These are phyloP conservation scores for Kurtzmaniella fragi DNA, from an alignment of 805 yeast genomes.

Conservation along the genomic window DNA sequence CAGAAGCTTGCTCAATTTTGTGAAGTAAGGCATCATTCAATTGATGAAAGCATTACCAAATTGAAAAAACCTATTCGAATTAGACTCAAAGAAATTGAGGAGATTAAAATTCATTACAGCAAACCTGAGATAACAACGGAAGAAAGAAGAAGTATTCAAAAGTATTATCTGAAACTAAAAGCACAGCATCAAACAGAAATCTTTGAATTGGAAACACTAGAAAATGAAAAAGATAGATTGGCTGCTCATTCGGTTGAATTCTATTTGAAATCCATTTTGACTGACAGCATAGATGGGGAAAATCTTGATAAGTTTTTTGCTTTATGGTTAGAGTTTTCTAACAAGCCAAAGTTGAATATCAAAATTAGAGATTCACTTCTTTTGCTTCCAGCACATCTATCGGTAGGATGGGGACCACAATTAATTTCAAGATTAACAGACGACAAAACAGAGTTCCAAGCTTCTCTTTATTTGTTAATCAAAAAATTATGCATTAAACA, in stretches of 20 bases:
- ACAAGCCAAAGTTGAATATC: conserved; percentile 38
- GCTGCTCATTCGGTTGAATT: conserved; percentile 51
- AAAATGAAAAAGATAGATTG: conserved; percentile 36
- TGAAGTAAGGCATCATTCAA: conserved; percentile 44
- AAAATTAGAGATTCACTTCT: conserved; percentile 33
- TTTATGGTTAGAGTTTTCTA: conserved; percentile 69
- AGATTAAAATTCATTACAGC: conserved; percentile 41
- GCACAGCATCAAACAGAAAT: conserved; percentile 47
- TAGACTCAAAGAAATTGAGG: conserved; percentile 45
- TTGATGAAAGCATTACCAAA: conserved; percentile 41
- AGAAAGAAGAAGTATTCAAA: conserved; percentile 49
- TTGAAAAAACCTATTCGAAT: conserved; percentile 33
- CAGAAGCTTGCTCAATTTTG: conserved; percentile 71
- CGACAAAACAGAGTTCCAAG: conserved; percentile 52
- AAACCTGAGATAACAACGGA: conserved; percentile 34
- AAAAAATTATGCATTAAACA: conserved; percentile 45
- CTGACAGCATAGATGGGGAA: conserved; percentile 29
- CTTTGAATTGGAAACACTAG: conserved; percentile 37
- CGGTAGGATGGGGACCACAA: conserved; percentile 81
- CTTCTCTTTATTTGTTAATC: conserved; percentile 43
- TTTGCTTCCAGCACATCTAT: conserved; percentile 51
- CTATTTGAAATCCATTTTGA: conserved; percentile 51
- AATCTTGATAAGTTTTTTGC: conserved; percentile 76
- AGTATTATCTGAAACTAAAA: conserved; percentile 46
- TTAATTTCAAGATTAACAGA: conserved; percentile 62